Evolutionary conservation across 352 stramenopile species (phyloP).

Genomic region (Phytopythium helicoides): DNA sequence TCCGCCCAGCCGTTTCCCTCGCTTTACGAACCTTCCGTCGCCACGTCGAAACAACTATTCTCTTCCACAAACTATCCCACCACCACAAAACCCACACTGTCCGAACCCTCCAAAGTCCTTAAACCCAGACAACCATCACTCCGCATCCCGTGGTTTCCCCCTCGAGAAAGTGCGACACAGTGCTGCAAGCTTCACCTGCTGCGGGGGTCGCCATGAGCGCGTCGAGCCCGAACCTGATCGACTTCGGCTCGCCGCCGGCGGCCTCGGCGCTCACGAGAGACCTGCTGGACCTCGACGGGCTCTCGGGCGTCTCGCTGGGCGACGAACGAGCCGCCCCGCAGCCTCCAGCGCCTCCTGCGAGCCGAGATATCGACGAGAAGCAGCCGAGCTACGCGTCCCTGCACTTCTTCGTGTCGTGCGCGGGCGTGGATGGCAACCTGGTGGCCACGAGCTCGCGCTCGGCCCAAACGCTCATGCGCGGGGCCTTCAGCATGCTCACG

Average conservation of each 20-base stretch:
- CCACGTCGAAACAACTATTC: too few relatives aligned
- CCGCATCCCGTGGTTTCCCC: conserved; percentile 1
- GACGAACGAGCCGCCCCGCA: background rate
- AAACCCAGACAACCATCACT: conserved; percentile 1
- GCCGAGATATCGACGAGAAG: background rate
- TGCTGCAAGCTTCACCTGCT: background rate
- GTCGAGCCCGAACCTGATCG: conserved; percentile 41
- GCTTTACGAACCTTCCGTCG: conserved; percentile 1
- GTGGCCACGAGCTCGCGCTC: conserved; percentile 43
- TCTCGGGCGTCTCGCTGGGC: background rate
- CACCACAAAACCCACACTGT: too few relatives aligned
- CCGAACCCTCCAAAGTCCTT: too few relatives aligned
- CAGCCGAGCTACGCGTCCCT: conserved; percentile 20
- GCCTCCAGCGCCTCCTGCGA: conserved; percentile 2
- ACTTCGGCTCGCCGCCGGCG: conserved; percentile 38
- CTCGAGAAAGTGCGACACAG: conserved; percentile 2
- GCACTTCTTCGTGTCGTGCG: conserved; percentile 77
- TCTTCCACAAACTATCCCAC: too few relatives aligned
- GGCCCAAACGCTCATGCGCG: conserved; percentile 71
- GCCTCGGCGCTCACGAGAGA: conserved; percentile 2
- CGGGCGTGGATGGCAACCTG: conserved; percentile 52
- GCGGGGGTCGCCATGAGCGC: conserved; percentile 4
- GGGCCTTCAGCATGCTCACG: conserved; percentile 71
- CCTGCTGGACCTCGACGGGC: background rate
- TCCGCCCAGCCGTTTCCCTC: background rate